A percentile compares a stretch with the other conserved stretches of the same genome.
phyloP scores from a whole-genome alignment of 2,329 filamentous ascomycete genomes.

The Cladosporium sp. region DNA sequence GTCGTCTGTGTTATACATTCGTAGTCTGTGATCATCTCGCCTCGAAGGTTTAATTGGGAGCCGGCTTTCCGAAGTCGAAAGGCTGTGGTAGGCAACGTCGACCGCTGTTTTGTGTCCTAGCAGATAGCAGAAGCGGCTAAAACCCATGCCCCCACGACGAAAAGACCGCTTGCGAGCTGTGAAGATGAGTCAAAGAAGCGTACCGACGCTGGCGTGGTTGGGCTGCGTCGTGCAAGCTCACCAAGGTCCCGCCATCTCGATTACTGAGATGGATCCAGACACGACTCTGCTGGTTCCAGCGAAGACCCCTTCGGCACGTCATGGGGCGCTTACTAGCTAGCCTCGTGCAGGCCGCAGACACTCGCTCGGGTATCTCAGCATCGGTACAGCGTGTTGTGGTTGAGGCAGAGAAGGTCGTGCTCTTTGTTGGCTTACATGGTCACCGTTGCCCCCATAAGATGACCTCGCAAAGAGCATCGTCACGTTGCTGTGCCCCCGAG shows the following conservation, averaged over 20 bases:
- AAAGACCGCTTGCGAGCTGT: not conserved
- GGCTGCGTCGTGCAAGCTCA: conserved; percentile 9
- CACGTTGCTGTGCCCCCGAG: not conserved
- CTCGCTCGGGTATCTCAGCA: conserved; percentile 13
- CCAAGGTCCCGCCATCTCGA: conserved; percentile 15
- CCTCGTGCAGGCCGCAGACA: conserved; percentile 17
- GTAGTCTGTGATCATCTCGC: not conserved
- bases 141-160: not conserved
- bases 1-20: conserved; percentile 1
- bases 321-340: conserved; percentile 16
- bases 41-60: not conserved
- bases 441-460: not conserved
- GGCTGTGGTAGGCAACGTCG: conserved; percentile 1
- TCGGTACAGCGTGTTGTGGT: not conserved
- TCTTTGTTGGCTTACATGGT: not conserved
- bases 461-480: not conserved
- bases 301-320: conserved; percentile 18
- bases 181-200: conserved; percentile 16
- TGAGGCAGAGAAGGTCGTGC: not conserved
- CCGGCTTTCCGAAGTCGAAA: not conserved
- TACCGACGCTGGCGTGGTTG: conserved; percentile 11
- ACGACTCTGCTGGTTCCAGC: conserved; percentile 17
- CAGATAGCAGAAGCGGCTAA: not conserved
- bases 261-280: conserved; percentile 16
- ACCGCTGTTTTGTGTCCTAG: conserved; percentile 3